Evolutionary conservation across 495 filamentous ascomycete genomes (phyloP), one percentile per base, ranked within the genome.

Genomic region (Penicillium lividum): DNA sequence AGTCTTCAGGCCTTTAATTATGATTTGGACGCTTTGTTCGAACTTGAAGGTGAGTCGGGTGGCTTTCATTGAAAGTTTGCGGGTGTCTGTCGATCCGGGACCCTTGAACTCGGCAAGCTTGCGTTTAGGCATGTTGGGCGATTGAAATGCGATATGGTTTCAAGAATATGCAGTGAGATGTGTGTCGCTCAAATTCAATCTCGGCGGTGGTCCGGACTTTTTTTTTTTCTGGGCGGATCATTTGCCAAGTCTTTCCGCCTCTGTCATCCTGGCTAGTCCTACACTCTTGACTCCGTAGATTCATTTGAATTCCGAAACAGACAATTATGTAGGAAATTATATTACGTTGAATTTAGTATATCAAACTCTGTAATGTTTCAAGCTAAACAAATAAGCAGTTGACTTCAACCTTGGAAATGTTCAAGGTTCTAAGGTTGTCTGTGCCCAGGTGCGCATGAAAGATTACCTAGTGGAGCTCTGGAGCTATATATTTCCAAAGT

Each of bases 1-100:
- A 1, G 83, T 77, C 70, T 94, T 96, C 38, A 97, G 77, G 0
- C 84, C 88, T 22, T 84, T 80, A 46, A 81, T 79, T 8, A 97
- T 78, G 22, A 83, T 69, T 53, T 81, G 82, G 33, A 83, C 81
- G 59, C 81, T 81, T 53, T 84, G 76, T 10, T 79, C 68, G 59
- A 92, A 77, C 42, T 84, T 81, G 47, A 81, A 74, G 18, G 78
- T 75, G 27, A 89, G 60, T 11, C 76, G 72, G 28, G 66, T 61
- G 11, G 65, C 66, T 59, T 73, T 74, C 28, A 79, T 64, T 7
- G 64, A 66, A 25, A 69, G 62, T 43, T 71, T 70, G 57, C 67
- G 64, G 44, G 58, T 59, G 56, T 57, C 54, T 16, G 57, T 47
- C 59, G 44, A 59, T 38, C 56, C 16, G 42, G 59, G 51, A 36